A percentile compares a stretch with the other conserved stretches of the same genome.
These are phyloP conservation scores for Macrolepiota fuliginosa DNA, from an alignment of 768 basidiomycete genomes.

Conservation along the genomic window DNA sequence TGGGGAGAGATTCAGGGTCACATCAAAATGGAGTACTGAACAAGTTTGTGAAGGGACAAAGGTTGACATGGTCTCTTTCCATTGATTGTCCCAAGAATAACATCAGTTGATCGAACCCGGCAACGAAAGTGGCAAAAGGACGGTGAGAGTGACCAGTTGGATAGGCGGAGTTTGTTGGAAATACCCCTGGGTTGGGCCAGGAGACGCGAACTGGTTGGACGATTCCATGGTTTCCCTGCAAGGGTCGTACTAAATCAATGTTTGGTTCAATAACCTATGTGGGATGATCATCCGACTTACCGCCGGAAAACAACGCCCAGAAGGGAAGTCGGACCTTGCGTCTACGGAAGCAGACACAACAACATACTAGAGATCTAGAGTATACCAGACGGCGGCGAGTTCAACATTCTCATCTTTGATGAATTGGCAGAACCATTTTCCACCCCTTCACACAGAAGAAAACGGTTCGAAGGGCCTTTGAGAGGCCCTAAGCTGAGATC, in stretches of 20 bases:
- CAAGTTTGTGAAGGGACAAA: not conserved
- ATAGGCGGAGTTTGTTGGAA: conserved; percentile 12
- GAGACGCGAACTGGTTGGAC: not conserved
- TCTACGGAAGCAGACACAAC: not conserved
- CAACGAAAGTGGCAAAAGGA: not conserved
- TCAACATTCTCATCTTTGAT: not conserved
- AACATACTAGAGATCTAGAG: not conserved
- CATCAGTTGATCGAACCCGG: not conserved
- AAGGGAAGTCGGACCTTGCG: not conserved
- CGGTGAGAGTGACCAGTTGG: not conserved
- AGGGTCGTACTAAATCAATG: not conserved
- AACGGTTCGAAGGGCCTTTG: not conserved
- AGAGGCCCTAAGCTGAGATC: not conserved
- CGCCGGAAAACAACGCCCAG: not conserved
- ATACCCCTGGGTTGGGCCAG: not conserved
- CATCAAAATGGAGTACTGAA: conserved; percentile 6
- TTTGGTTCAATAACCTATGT: not conserved
- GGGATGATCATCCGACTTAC: not conserved
- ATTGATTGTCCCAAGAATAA: not conserved
- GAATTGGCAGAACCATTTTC: not conserved
- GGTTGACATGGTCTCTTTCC: not conserved
- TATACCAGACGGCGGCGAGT: not conserved
- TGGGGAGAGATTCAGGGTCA: not conserved
- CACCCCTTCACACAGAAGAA: not conserved
- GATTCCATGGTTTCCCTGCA: not conserved